These are phyloP conservation scores for Sugiyamaella pinicola DNA, from an alignment of 1,139 yeast species.

Conservation along the genomic window DNA sequence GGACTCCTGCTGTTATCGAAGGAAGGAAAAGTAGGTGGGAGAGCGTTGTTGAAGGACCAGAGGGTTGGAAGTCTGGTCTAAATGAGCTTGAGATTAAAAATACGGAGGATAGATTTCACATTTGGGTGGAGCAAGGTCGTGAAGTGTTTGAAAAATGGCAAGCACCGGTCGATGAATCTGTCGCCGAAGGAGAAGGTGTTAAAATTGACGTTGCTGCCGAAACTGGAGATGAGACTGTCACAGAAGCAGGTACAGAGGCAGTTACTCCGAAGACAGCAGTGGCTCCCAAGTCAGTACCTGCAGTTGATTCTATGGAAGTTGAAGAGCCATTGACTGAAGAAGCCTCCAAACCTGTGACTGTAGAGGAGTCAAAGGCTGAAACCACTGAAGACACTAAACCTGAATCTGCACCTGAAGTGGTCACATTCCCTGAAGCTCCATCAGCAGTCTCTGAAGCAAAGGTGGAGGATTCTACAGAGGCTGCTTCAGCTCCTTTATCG, in stretches of 20 bases:
- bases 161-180: slow-evolving; percentile 20
- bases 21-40: slow-evolving; percentile 32
- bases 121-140: slow-evolving; percentile 37
- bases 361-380: slow-evolving; percentile 1
- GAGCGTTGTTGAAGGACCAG: slow-evolving; percentile 38
- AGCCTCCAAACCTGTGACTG: slow-evolving; percentile 15
- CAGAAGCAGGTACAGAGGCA: slow-evolving; percentile 4
- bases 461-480: slow-evolving; percentile 7
- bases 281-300: background rate
- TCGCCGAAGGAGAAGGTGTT: slow-evolving; percentile 24
- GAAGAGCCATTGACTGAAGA: slow-evolving; percentile 10
- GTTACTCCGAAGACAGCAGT: background rate
- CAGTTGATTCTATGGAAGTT: slow-evolving; percentile 7
- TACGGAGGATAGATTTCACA: slow-evolving; percentile 38
- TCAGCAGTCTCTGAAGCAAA: slow-evolving; percentile 9
- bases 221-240: slow-evolving; percentile 9
- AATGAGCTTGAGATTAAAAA: slow-evolving; percentile 30
- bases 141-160: slow-evolving; percentile 28
- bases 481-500: background rate
- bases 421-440: background rate
- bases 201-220: slow-evolving; percentile 27
- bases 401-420: background rate
- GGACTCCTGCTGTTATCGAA: slow-evolving; percentile 28
- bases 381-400: background rate
- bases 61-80: slow-evolving; percentile 43